Base-by-base conservation (phyloP, 805 yeast species). In the Candida broadrunensis region DNA sequence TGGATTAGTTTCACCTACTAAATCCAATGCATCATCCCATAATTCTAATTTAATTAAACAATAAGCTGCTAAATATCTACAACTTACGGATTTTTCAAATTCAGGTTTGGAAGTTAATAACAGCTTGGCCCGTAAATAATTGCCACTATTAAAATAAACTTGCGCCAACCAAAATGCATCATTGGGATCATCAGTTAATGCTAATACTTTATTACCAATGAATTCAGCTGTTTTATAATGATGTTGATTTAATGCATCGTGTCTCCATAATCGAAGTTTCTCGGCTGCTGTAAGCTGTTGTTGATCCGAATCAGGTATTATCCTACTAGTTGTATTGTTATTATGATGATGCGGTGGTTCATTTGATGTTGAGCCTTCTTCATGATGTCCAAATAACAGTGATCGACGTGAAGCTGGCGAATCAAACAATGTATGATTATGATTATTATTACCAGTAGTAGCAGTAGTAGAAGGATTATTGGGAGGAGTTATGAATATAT, bases 151-250 rank as follows among this genome's bases (percentile, higher is more conserved):
- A 60, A 80, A 88, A 58, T 85, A 81, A 4, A 86, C 95, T 65
- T 91, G 97, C 0, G 96, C 97, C 23, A 91, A 71, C 97, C 97
- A 90, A 61, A 88, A 91, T 9, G 97, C 97, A 58, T 91, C 98
- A 54, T 84, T 87, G 12, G 96, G 85, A 55, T 90, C 97, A 44
- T 75, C 74, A 0, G 97, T 89, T 45, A 93, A 65, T 1, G 89
- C 78, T 32, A 88, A 73, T 6, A 93, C 87, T 53, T 90, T 91
- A 64, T 93, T 96, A 13, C 96, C 98, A 20, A 93, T 77, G 57
- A 81, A 88, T 52, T 85, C 91, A 0, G 98, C 97, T 0, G 97
- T 88, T 33, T 75, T 74, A 60, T 87, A 87, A 47, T 89, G 95
- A 58, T 90, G 97, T 52, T 90, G 96, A 83, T 85, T 81, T 42